These are phyloP conservation scores for Sporothrix phasma DNA, from an alignment of 2,329 filamentous ascomycete species.

Conservation along the genomic window DNA sequence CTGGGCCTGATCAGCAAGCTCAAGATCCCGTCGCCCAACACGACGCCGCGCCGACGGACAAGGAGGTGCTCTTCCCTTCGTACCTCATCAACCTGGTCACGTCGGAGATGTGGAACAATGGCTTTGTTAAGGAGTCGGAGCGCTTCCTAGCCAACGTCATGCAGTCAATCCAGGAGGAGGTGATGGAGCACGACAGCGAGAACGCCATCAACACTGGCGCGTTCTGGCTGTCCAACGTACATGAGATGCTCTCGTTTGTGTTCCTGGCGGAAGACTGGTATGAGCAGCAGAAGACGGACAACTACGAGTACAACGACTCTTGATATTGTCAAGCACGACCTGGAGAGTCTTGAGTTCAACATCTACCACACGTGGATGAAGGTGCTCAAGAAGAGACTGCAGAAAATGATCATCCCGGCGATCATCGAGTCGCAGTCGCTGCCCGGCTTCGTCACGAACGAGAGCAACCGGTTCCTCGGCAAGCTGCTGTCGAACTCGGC, in stretches of 20 bases:
- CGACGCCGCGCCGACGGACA: constrained; percentile 84
- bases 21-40: constrained; percentile 84
- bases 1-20: constrained; percentile 93
- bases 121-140: constrained; percentile 98
- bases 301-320: constrained; percentile 95
- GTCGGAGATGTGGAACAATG: constrained; percentile 99
- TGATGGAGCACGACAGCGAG: constrained; percentile 97
- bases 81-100: constrained; percentile 99
- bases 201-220: constrained; percentile 94
- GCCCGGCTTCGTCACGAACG: constrained; percentile 95
- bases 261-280: constrained; percentile 99
- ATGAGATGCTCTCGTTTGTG: constrained; percentile 99
- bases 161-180: constrained; percentile 98
- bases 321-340: constrained; percentile 97
- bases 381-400: constrained; percentile 96
- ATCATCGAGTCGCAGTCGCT: constrained; percentile 99
- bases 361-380: constrained; percentile 99
- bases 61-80: constrained; percentile 96
- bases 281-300: constrained; percentile 97
- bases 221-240: constrained; percentile 98
- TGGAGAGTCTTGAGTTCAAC: constrained; percentile 98
- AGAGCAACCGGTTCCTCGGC: constrained; percentile 95
- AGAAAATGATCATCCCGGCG: constrained; percentile 98
- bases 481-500: constrained; percentile 85
- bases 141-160: constrained; percentile 98